Evolutionary conservation across 148 eudicot genomes (phyloP).

Genomic region (Diospyros lotus): DNA sequence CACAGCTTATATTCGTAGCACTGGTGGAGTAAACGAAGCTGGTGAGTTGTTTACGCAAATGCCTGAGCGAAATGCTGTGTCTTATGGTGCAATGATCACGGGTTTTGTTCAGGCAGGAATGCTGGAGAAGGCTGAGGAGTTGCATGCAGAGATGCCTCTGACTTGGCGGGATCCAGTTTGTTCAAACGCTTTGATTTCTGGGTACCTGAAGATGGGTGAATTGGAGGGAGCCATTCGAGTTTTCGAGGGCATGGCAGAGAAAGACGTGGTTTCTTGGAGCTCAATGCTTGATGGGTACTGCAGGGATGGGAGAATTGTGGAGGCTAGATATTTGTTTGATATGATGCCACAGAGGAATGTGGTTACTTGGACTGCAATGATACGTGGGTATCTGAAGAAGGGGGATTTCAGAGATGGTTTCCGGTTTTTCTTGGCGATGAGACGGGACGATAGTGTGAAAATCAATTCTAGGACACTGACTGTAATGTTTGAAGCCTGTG

Average conservation of each 20-base stretch:
- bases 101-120: slow-evolving; percentile 39
- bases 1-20: slow-evolving; percentile 34
- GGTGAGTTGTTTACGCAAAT: slow-evolving; percentile 40
- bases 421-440: slow-evolving; percentile 46
- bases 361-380: slow-evolving; percentile 60
- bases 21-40: slow-evolving; percentile 30
- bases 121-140: slow-evolving; percentile 43
- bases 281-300: slow-evolving; percentile 63
- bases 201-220: slow-evolving; percentile 45
- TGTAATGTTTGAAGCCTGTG: slow-evolving; percentile 49
- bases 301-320: slow-evolving; percentile 27
- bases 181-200: slow-evolving; percentile 51
- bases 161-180: slow-evolving; percentile 56
- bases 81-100: slow-evolving; percentile 52
- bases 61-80: slow-evolving; percentile 48
- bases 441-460: slow-evolving; percentile 27
- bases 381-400: slow-evolving; percentile 45
- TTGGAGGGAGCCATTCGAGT: slow-evolving; percentile 36
- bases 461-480: slow-evolving; percentile 40
- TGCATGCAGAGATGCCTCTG: slow-evolving; percentile 34
- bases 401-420: slow-evolving; percentile 45
- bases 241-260: slow-evolving; percentile 45
- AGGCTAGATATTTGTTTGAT: slow-evolving; percentile 45
- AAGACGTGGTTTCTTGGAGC: slow-evolving; percentile 65
- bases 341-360: slow-evolving; percentile 43